phyloP scores from a whole-genome alignment of 306 rosid species.

The Rubus parviflorus region DNA sequence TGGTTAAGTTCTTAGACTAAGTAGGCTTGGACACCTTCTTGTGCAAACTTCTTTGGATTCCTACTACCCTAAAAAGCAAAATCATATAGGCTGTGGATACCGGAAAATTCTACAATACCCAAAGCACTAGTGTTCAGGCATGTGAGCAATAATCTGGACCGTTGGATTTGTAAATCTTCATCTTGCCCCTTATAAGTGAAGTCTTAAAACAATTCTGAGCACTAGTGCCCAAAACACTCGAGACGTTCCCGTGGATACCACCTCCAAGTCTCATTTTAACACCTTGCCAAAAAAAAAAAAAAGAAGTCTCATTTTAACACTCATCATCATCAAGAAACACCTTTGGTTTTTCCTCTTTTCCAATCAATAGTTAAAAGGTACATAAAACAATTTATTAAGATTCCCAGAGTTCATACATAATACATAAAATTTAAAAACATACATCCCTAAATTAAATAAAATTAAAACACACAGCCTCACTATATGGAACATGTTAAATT shows the following conservation, averaged over 20 bases:
- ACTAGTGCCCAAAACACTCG: too few relatives aligned
- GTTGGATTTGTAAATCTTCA: too few relatives aligned
- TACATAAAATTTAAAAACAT: background rate
- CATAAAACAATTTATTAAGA: background rate
- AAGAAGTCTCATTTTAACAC: too few relatives aligned
- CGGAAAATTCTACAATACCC: too few relatives aligned
- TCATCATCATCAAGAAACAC: background rate
- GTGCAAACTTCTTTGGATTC: constrained; percentile 45
- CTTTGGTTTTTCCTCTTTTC: background rate
- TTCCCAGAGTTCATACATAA: background rate
- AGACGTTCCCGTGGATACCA: too few relatives aligned
- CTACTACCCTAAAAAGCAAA: constrained; percentile 2
- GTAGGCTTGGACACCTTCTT: constrained; percentile 7
- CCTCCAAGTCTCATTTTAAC: background rate
- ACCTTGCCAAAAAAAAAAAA: too few relatives aligned
- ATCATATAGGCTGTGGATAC: constrained; percentile 19
- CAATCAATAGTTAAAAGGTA: background rate
- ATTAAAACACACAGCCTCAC: constrained; percentile 11
- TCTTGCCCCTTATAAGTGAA: too few relatives aligned
- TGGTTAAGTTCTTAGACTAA: background rate
- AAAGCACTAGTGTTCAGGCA: too few relatives aligned
- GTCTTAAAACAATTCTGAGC: too few relatives aligned
- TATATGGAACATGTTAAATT: background rate
- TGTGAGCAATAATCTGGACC: too few relatives aligned
- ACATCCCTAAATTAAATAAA: background rate